Evolutionary conservation across 371 early-diverging fungal genomes (phyloP), one percentile per base, ranked within the genome.

Genomic region (Rhizomucor pusillus): DNA sequence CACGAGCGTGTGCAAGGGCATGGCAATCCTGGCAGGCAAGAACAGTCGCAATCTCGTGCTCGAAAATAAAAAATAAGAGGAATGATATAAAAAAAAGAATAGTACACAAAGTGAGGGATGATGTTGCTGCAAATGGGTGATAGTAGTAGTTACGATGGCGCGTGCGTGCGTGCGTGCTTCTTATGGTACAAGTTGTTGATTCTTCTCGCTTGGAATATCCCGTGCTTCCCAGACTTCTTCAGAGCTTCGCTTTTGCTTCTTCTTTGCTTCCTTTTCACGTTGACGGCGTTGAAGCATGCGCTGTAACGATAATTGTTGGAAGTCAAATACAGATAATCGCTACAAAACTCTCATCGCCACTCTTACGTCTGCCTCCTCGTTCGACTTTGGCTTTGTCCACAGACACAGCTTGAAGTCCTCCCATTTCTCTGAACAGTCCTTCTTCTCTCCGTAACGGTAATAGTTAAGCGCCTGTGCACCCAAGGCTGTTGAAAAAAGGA

Each of bases 1-100:
- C 77, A 76, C 59, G 77, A 76, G 56, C 53, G 73, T 24, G 71
- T 73, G 5, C 77, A 76, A 44, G 67, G 71, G 2, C 77, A 76
- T 50, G 29, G 29, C 29, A 29, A 29, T 29, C 5, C 29, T 7
- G 7, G 7, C 7, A 29, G 7, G 29, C 29, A 7, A 5, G 29
- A 29, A 29, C n/a, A n/a, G n/a, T 29, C 29, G 3, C 5, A 29
- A 5, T 29, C 29, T 29, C 29, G 29, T 5, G 29, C 3, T 29
- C 29, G 29, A 29, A 29, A 29, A 29, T 29, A 29, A 29, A 29
- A 3, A 29, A 5, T 29, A 29, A n/a, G n/a, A n/a, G n/a, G n/a
- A 3, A 29, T 29, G 29, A 29, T 29, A 29, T 7, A 29, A 29
- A 29, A 29, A 29, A 5, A 29, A 29, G 29, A 29, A 29, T 3